phyloP scores from a whole-genome alignment of 768 basidiomycete species.

The Pleurotus salmoneostramineus region DNA sequence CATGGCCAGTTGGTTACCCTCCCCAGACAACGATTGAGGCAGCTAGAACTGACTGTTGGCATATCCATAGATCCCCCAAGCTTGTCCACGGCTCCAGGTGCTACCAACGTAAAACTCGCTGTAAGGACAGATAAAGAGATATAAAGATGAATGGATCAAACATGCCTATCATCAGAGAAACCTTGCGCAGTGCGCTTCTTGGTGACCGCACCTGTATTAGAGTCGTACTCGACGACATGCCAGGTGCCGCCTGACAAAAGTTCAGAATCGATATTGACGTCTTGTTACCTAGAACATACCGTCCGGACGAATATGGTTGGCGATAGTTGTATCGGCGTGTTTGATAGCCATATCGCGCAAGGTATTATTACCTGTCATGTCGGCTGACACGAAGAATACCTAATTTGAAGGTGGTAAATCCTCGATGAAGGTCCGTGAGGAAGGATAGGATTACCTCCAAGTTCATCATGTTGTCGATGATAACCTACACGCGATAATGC shows the following conservation, averaged over 20 bases:
- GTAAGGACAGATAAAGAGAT: background rate
- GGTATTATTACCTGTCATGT: constrained; percentile 57
- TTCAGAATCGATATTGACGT: background rate
- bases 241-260: constrained; percentile 40
- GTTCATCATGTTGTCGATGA: constrained; percentile 83
- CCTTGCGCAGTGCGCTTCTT: constrained; percentile 57
- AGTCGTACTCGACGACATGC: constrained; percentile 67
- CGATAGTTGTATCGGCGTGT: constrained; percentile 65
- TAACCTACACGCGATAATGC: constrained; percentile 37
- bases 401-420: background rate
- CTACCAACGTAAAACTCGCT: constrained; percentile 23
- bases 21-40: no score
- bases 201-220: constrained; percentile 59
- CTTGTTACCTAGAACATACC: constrained; percentile 32
- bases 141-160: background rate
- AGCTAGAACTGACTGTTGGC: no score
- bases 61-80: constrained; percentile 70
- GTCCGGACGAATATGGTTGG: constrained; percentile 62
- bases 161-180: constrained; percentile 45
- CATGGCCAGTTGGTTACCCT: no score
- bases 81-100: constrained; percentile 74
- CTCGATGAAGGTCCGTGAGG: background rate
- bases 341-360: constrained; percentile 55
- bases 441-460: constrained; percentile 37
- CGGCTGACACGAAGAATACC: constrained; percentile 52